phyloP scores from a whole-genome alignment of 495 filamentous ascomycete genomes.

The Penicillium macrosclerotiorum region DNA sequence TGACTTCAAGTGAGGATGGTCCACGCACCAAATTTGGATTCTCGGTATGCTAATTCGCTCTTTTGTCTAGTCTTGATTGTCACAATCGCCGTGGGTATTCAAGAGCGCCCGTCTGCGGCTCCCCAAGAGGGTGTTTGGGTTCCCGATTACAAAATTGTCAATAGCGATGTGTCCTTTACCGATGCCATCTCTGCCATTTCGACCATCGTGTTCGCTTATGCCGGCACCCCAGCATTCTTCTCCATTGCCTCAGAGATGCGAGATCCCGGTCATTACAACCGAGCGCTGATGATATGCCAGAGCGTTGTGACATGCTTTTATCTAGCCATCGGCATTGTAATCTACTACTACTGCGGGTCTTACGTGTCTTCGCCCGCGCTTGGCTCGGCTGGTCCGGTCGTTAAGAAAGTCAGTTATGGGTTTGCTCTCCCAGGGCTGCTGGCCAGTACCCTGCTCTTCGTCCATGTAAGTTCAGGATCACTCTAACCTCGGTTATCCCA shows the following conservation, averaged over 20 bases:
- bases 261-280: conserved; percentile 58
- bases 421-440: conserved; percentile 61
- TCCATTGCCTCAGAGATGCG: conserved; percentile 74
- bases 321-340: conserved; percentile 59
- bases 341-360: conserved; percentile 68
- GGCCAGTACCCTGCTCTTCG: conserved; percentile 28
- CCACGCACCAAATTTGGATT: conserved; percentile 14
- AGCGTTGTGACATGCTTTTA: conserved; percentile 59
- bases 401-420: conserved; percentile 72
- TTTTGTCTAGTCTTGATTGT: conserved; percentile 61
- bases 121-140: conserved; percentile 29
- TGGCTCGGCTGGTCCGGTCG: conserved; percentile 54
- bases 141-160: conserved; percentile 31
- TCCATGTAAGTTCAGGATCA: conserved; percentile 40
- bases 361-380: conserved; percentile 70
- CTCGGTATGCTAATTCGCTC: background rate
- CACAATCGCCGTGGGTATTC: conserved; percentile 64
- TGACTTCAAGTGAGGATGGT: conserved; percentile 39
- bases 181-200: conserved; percentile 57
- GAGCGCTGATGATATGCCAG: conserved; percentile 50
- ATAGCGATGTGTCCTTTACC: conserved; percentile 23
- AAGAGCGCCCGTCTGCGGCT: conserved; percentile 38
- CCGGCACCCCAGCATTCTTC: conserved; percentile 66
- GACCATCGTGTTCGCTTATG: conserved; percentile 67
- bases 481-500: conserved; percentile 40